A percentile compares a stretch with the other conserved stretches of the same genome.
These are phyloP conservation scores for Suhomyces prunicola DNA, from an alignment of 805 yeast species.

Conservation along the genomic window DNA sequence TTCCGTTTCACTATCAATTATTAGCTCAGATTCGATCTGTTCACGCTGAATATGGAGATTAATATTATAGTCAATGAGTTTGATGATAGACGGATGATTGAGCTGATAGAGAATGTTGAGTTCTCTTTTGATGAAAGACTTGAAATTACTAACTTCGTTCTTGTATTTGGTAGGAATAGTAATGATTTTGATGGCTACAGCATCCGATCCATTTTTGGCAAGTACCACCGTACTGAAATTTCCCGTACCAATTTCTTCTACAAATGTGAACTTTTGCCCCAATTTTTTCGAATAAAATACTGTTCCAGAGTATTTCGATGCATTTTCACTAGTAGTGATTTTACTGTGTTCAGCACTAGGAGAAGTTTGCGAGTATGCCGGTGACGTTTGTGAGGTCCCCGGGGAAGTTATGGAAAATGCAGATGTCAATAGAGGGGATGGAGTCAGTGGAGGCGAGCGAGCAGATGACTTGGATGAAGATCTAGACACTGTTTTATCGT, in stretches of 20 bases:
- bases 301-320: slow-evolving; percentile 3
- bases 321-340: background rate
- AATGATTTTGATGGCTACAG: slow-evolving; percentile 71
- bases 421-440: slow-evolving; percentile 1
- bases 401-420: slow-evolving; percentile 3
- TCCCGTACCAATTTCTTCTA: slow-evolving; percentile 58
- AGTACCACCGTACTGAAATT: slow-evolving; percentile 64
- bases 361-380: background rate
- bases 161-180: slow-evolving; percentile 37
- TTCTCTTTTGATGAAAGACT: slow-evolving; percentile 55
- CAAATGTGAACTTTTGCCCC: slow-evolving; percentile 9
- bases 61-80: slow-evolving; percentile 51
- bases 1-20: slow-evolving; percentile 17
- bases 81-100: slow-evolving; percentile 70
- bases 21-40: slow-evolving; percentile 19
- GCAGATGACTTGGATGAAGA: slow-evolving; percentile 3
- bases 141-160: slow-evolving; percentile 27
- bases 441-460: slow-evolving; percentile 1
- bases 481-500: background rate
- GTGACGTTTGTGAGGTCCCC: background rate
- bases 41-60: slow-evolving; percentile 21
- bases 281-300: slow-evolving; percentile 10
- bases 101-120: slow-evolving; percentile 53
- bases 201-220: slow-evolving; percentile 26
- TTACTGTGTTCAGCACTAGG: background rate